Base-by-base conservation (phyloP, 176 grass and related monocot genomes). In the Raddia distichophylla region DNA sequence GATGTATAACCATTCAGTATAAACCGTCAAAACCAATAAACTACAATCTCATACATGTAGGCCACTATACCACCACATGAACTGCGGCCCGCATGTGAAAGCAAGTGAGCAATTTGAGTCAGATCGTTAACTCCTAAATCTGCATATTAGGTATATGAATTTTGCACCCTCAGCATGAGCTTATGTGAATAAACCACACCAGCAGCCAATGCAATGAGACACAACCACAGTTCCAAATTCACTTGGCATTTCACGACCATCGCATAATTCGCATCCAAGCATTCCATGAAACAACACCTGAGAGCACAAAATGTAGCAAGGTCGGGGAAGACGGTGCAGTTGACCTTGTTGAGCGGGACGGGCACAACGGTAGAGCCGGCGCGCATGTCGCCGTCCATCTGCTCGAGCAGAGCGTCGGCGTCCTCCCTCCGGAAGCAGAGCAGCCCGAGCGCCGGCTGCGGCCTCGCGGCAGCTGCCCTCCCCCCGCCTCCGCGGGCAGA, bases 401-500 rank as follows among this genome's bases (percentile, higher is more conserved):
- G 92, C 17, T 75, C 67, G 47, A 94, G 86, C 66, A 94, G 83
- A 40, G 84, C 81, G 33, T 89, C 83, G 18, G 89, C 89, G 16
- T 94, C 92, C 73, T 91, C 77, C 86, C 64, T 85, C 47, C 64
- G 73, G 76, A 94, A 91, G 89, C 89, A 94, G 61, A 94, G 89
- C 45, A 94, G 81, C 9, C 89, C 92, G 7, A 94, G 86, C 27
- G 82, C 81, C 20, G 70, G 78, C 19, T 71, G 72, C 1, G 43
- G 82, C 37, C 5, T 64, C 44, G 40, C 55, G 34, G 33, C 50
- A 19, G 43, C 20, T 64, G 8, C 45, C 52, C 37, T 54, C 15
- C 5, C 79, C 11, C 10, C 33, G 7, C 55, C 76, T n/a, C 10
- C 27, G 47, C 33, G 22, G 49, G 87, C 2, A 37, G 83, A 89